Base-by-base conservation (phyloP, 2,329 filamentous ascomycete species). In the Epichloe bromicola region DNA sequence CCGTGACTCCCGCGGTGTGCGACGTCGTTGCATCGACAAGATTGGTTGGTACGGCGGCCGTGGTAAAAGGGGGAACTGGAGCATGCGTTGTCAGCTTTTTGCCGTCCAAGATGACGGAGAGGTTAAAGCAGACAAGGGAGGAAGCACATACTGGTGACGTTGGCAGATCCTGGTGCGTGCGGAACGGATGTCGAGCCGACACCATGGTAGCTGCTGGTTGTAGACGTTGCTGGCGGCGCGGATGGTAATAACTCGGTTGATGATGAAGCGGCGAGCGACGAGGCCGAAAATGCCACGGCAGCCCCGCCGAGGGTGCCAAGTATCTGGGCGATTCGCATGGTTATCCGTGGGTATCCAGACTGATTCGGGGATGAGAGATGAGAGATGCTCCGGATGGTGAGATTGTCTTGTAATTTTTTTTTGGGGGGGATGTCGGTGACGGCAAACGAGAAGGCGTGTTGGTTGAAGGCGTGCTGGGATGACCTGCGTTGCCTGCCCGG, bases 1-100 rank as follows among this genome's bases (percentile, higher is more conserved):
- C 65, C 12, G 63, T 63, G 17, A 62, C 60, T 38, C 59, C 58
- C 26, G 61, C 53, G 41, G 60, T 50, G n/a, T 53, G 56, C 20
- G 60, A 58, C 38, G 55, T 50, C n/a, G 64, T 62, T 17, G 58
- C 57, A 50, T 63, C 63, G 53, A 59, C 55, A 17, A 55, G 34
- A 5, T 55, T 50, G n/a, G 54, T 56, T 46, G 52, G 42, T 14
- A 49, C 48, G 45, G 43, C 43, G 3, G 49, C 30, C 14, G 50
- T 46, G 12, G 49, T 39, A 42, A 51, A 46, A 23, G 23, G 30
- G 50, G 52, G 39, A 42, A 48, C 54, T 57, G 37, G 43, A 6
- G 40, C 40, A 38, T 30, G 43, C 40, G 17, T 30, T 30, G 20
- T 57, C 46, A 57, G 55, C 17, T 12, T 20, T 37, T 17, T 20